Evolutionary conservation across 1,284 basidiomycete genomes (phyloP).

Genomic region (Fomitopsis pinicola): DNA sequence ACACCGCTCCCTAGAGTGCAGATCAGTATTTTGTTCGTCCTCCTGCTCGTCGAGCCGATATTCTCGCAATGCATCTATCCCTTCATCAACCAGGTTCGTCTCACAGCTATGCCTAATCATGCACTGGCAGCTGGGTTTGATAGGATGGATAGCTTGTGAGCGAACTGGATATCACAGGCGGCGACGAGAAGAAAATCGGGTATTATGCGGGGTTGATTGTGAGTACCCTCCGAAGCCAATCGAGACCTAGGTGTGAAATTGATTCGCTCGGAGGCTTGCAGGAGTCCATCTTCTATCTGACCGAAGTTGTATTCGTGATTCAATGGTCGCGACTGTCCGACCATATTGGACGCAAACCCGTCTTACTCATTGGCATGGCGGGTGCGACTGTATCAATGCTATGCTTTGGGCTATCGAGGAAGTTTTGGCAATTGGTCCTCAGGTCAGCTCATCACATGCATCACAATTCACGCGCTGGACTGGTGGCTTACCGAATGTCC

Average conservation of each 20-base stretch:
- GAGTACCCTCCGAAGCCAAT: constrained; percentile 11
- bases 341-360: constrained; percentile 54
- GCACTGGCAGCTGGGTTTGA: not conserved
- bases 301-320: constrained; percentile 54
- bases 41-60: constrained; percentile 52
- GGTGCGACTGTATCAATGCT: constrained; percentile 52
- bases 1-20: constrained; percentile 55
- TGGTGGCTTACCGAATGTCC: not conserved
- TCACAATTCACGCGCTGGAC: not conserved
- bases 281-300: constrained; percentile 58
- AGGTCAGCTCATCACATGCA: constrained; percentile 21
- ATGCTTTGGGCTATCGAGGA: constrained; percentile 51
- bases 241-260: not conserved
- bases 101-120: not conserved
- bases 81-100: constrained; percentile 47
- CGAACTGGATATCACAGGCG: constrained; percentile 49
- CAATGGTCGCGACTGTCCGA: constrained; percentile 62
- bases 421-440: constrained; percentile 36
- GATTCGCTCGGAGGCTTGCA: constrained; percentile 18
- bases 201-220: constrained; percentile 65
- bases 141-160: constrained; percentile 44
- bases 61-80: constrained; percentile 52
- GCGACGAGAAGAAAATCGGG: constrained; percentile 56
- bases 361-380: constrained; percentile 50
- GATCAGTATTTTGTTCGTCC: constrained; percentile 43